Conservation (phyloP, 768 basidiomycete species). For the Lactarius sp. region DNA sequence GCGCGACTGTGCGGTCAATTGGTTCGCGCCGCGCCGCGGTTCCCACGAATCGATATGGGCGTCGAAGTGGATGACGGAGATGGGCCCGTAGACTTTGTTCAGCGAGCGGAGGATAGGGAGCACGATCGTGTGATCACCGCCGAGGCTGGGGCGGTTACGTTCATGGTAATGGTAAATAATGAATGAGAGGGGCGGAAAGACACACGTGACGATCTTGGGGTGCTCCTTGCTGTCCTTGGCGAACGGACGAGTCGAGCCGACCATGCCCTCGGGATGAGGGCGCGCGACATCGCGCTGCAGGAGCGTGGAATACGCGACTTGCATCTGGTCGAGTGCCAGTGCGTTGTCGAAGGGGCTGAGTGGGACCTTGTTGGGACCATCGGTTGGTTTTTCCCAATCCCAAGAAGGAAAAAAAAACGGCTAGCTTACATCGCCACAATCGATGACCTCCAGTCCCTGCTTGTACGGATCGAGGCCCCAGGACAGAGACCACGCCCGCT, state of each 20-base stretch:
- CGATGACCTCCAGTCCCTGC: conserved; percentile 55
- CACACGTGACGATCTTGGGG: conserved; percentile 66
- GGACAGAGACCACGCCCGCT: conserved; percentile 62
- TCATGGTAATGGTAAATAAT: too few relatives aligned
- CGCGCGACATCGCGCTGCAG: conserved; percentile 49
- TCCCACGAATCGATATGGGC: conserved; percentile 68
- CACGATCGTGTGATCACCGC: conserved; percentile 88
- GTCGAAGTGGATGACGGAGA: conserved; percentile 83
- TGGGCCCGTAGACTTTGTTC: conserved; percentile 72
- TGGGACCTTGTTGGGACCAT: conserved; percentile 54
- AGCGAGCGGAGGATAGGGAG: conserved; percentile 80
- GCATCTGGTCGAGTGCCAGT: conserved; percentile 80
- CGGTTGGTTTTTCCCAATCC: too few relatives aligned
- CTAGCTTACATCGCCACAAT: conserved; percentile 74
- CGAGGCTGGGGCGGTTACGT: conserved; percentile 35
- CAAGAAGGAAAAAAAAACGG: neutral
- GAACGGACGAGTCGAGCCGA: conserved; percentile 32
- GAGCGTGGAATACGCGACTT: conserved; percentile 76
- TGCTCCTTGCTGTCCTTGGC: conserved; percentile 58
- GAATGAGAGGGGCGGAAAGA: neutral
- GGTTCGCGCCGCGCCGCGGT: conserved; percentile 33
- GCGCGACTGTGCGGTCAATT: conserved; percentile 49
- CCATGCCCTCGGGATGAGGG: conserved; percentile 13
- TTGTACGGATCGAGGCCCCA: conserved; percentile 68
- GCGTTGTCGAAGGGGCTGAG: conserved; percentile 77